Percentiles rank a stretch among this genome's conserved stretches.
phyloP scores from a whole-genome alignment of 148 eudicot genomes.

The Rhododendron williamsianum region DNA sequence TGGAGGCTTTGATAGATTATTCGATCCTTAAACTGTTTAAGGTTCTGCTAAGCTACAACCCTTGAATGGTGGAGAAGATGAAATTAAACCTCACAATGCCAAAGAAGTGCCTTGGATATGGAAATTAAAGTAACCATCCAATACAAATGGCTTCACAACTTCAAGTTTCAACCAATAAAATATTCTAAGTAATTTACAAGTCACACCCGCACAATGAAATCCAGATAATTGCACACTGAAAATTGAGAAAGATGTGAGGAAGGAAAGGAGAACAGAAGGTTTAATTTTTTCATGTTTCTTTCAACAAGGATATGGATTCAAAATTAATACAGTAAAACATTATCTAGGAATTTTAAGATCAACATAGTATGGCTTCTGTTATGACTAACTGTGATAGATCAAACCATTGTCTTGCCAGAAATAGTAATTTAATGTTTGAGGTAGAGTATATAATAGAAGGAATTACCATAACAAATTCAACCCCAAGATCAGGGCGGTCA shows the following conservation, averaged over 20 bases:
- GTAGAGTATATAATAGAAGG: neutral
- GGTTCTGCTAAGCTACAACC: neutral
- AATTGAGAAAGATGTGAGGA: neutral
- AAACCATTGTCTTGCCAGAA: neutral
- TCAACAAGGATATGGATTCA: neutral
- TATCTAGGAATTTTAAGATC: neutral
- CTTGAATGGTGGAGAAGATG: neutral
- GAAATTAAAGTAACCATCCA: neutral
- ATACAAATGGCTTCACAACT: neutral
- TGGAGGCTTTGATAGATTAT: neutral
- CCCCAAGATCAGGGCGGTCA: constrained; percentile 91
- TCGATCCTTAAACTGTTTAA: neutral
- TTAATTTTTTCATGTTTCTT: neutral
- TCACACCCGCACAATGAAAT: neutral
- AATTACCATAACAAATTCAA: constrained; percentile 86
- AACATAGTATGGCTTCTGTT: neutral
- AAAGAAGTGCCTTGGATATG: neutral
- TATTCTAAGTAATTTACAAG: neutral
- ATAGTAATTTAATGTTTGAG: neutral
- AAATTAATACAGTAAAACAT: neutral
- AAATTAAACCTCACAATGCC: neutral
- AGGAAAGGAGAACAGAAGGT: neutral
- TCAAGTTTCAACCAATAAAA: neutral
- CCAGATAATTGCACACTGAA: neutral
- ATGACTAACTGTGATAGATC: neutral